A percentile compares a stretch with the other conserved stretches of the same genome.
Evolutionary conservation across 1,139 yeast species (phyloP).

Genomic region (Pichia terricola): DNA sequence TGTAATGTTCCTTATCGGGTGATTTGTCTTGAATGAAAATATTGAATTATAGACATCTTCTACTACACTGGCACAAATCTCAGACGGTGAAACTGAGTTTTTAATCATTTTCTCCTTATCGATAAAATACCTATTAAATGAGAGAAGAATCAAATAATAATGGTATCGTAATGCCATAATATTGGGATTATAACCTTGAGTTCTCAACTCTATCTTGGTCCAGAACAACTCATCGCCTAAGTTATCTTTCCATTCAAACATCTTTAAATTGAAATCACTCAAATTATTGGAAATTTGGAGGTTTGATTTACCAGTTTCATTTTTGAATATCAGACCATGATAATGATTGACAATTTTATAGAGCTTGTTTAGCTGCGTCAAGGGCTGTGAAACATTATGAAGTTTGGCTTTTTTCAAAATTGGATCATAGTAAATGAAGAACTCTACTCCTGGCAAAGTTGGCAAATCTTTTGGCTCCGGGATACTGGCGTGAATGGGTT

Average conservation of each 20-base stretch:
- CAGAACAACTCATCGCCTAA: conserved; percentile 2
- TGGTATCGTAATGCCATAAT: conserved; percentile 7
- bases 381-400: conserved; percentile 5
- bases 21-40: conserved; percentile 1
- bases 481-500: conserved; percentile 4
- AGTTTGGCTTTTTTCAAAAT: neutral
- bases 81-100: neutral
- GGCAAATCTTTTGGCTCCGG: conserved; percentile 5
- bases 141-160: conserved; percentile 4
- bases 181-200: conserved; percentile 4
- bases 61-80: conserved; percentile 2
- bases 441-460: conserved; percentile 6
- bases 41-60: conserved; percentile 6
- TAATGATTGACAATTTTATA: conserved; percentile 3
- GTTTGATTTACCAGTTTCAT: neutral
- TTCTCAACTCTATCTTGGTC: conserved; percentile 4
- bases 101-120: neutral
- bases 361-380: conserved; percentile 1
- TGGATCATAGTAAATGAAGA: conserved; percentile 5
- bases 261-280: conserved; percentile 3
- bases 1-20: conserved; percentile 1
- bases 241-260: conserved; percentile 5
- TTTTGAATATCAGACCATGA: neutral
- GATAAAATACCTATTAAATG: conserved; percentile 5
- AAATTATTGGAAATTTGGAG: conserved; percentile 1